Evolutionary conservation across 2,329 filamentous ascomycete genomes (phyloP), one percentile per base, ranked within the genome.

Genomic region (Alternaria triticina): DNA sequence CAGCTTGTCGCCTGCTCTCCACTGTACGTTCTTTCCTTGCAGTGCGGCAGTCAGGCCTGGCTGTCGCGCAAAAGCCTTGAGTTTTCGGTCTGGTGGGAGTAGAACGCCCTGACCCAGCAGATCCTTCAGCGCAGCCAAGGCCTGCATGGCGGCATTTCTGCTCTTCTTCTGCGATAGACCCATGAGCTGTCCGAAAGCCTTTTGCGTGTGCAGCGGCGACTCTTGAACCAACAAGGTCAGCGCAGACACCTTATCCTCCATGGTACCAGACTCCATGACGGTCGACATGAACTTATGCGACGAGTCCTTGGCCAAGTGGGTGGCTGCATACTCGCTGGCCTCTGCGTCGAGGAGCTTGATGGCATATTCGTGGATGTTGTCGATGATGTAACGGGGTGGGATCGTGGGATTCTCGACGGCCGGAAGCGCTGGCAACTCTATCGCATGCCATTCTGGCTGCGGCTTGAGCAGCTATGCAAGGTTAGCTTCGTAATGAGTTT

Each of bases 211-310:
- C 55, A 98, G 83, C 17, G 96, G 96, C 9, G 96, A 98, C 80
- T 99, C 96, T 82, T 99, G 96, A 12, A 97, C 90, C 59, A 96
- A 91, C 70, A 99, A 85, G 5, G 96, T 99, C 74, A 99, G 84
- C 4, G 96, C 96, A 3, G 96, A 99, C 46, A 98, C 91, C 80
- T 97, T 98, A 80, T 99, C 96, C 59, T 94, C 96, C 71, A 98
- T 88, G 10, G 96, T 99, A 84, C 96, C 96, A 2, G 94, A 96
- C 10, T 93, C 85, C 92, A 98, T 97, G 78, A 99, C 97, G 17
- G 94, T 97, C 2, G 94, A 93, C 85, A 98, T 90, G 84, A 99
- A 99, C 79, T 94, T 97, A 81, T 96, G 92, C 44, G 94, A 95
- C 3, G 95, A 96, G 25, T 93, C 93, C 54, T 92, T 89, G 7